Base-by-base conservation (phyloP, 345 rosid genomes). In the Firmiana major region DNA sequence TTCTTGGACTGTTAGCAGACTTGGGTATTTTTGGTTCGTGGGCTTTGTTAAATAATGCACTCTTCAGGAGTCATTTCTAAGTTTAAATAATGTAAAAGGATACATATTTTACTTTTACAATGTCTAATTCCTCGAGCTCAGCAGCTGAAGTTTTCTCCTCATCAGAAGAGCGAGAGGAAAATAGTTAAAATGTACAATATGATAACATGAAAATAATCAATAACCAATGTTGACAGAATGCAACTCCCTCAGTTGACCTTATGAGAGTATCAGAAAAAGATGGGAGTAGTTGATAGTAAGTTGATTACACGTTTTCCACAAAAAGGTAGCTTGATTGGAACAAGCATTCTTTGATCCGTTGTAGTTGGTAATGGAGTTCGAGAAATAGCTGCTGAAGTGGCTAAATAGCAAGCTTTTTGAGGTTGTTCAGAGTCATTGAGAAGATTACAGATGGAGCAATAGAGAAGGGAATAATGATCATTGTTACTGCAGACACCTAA, bases 231-330 rank as follows among this genome's bases (percentile, higher is more conserved):
- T 31, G 34, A 31, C 3, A 0, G 34, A 31, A 31, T 3, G 34
- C 34, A 31, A 31, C 34, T 31, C 34, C 34, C 34, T 3, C 34
- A 31, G 34, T 31, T 31, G 34, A 31, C 34, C 34, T 31, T 2
- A 31, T 31, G 34, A 31, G 34, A 31, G 34, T 3, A 31, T 31
- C 34, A 31, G 34, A 31, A 31, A 31, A 31, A 51, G 48, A 34
- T 36, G 60, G 60, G 62, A 15, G 46, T 19, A 49, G 19, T 15
- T 49, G 54, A 49, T 12, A 69, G 9, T 49, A 76, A 78, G 60
- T 73, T 60, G 83, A 75, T 49, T 43, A 80, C 80, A 75, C 78
- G 81, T 71, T 60, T 76, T 31, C 81, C 76, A 70, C 54, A 66
- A 67, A 26, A 49, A 40, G 9, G 8, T 19, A 45, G 42, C 66